These are phyloP conservation scores for Lippia alba DNA, from an alignment of 305 asterid species.

Conservation along the genomic window DNA sequence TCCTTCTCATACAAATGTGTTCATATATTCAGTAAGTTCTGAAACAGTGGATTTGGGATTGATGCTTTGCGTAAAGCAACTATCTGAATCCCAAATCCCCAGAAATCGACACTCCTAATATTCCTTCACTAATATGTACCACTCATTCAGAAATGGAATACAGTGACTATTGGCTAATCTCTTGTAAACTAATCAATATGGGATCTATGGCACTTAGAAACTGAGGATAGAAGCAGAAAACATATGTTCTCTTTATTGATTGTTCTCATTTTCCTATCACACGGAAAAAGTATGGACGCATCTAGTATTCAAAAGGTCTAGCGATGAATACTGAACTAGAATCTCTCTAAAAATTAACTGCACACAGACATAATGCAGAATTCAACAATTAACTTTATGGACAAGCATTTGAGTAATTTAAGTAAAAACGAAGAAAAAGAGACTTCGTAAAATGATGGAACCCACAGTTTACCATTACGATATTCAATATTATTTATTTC, in stretches of 20 bases:
- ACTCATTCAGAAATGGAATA: neutral
- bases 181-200: constrained; percentile 7
- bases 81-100: too few species aligned
- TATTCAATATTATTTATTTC: too few species aligned
- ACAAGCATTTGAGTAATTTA: neutral
- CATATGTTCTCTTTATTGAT: neutral
- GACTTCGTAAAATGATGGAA: neutral
- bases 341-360: constrained; percentile 5
- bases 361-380: constrained; percentile 19
- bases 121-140: neutral
- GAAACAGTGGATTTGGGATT: too few species aligned
- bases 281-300: neutral
- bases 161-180: neutral
- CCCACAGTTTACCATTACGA: neutral
- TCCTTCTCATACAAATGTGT: too few species aligned
- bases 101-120: neutral
- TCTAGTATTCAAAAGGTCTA: neutral
- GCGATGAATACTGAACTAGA: constrained; percentile 6
- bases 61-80: too few species aligned
- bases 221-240: too few species aligned
- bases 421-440: neutral
- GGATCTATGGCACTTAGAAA: neutral
- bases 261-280: neutral
- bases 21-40: too few species aligned
- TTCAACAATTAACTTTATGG: constrained; percentile 14